Evolutionary conservation across 1,284 basidiomycete species (phyloP).

Genomic region (Ceratobasidium sp.): DNA sequence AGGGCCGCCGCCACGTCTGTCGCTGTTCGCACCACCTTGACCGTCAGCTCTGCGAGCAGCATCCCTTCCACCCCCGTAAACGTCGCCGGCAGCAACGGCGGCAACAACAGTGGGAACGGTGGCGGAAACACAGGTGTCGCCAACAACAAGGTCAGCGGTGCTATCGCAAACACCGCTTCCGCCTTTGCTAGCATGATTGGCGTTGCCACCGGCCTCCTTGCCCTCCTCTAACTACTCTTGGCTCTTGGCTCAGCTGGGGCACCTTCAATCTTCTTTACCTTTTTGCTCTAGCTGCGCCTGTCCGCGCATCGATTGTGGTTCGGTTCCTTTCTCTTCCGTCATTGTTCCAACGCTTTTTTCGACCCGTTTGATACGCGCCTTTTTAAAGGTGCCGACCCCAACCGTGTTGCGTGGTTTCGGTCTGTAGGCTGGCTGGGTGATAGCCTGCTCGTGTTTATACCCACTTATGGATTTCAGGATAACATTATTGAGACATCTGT

Average conservation of each 20-base stretch:
- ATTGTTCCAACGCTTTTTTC: slow-evolving; percentile 30
- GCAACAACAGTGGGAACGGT: not conserved
- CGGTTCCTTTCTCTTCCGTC: slow-evolving; percentile 2
- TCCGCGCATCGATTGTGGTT: slow-evolving; percentile 13
- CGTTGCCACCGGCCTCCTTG: slow-evolving; percentile 22
- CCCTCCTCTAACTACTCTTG: slow-evolving; percentile 1
- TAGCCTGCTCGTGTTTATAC: slow-evolving; percentile 36
- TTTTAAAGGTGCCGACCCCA: slow-evolving; percentile 31
- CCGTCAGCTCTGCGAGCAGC: not conserved
- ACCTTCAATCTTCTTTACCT: not conserved
- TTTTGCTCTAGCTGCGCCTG: slow-evolving; percentile 21
- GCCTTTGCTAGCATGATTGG: slow-evolving; percentile 15
- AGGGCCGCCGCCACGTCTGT: slow-evolving; percentile 2
- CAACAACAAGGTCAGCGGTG: slow-evolving; percentile 3
- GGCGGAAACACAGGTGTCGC: not conserved
- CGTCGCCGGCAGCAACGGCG: slow-evolving; percentile 1
- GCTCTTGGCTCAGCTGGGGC: slow-evolving; percentile 4
- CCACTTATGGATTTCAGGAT: slow-evolving; percentile 21
- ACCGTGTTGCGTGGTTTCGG: slow-evolving; percentile 41
- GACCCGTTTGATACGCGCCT: slow-evolving; percentile 16
- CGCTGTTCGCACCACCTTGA: slow-evolving; percentile 9
- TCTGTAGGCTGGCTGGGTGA: slow-evolving; percentile 31
- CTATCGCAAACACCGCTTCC: slow-evolving; percentile 5
- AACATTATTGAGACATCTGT: slow-evolving; percentile 16
- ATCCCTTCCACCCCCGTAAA: slow-evolving; percentile 17